Percentiles rank a stretch among this genome's conserved stretches.
These are phyloP conservation scores for Amphibolis antarctica DNA, from an alignment of 106 monocot species.

Conservation along the genomic window DNA sequence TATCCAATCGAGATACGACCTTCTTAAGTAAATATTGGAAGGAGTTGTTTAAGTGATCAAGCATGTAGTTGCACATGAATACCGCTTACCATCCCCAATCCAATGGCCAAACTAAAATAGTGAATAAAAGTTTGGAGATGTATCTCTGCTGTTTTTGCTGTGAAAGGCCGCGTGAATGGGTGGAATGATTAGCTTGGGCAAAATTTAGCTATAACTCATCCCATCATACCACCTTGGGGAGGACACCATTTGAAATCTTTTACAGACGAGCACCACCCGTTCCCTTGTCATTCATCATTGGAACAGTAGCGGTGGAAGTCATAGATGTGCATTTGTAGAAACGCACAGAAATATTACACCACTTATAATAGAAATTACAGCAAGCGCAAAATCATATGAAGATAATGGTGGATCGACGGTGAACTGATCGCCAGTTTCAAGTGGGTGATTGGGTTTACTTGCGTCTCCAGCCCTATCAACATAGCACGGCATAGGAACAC, in stretches of 20 bases:
- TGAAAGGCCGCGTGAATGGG: not conserved
- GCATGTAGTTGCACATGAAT: not conserved
- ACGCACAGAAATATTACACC: too few species aligned
- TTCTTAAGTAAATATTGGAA: too few species aligned
- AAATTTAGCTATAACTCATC: not conserved
- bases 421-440: too few species aligned
- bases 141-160: not conserved
- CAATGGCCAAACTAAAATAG: not conserved
- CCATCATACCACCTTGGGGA: not conserved
- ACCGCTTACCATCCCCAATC: not conserved
- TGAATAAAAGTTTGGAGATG: not conserved
- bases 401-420: too few species aligned
- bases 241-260: not conserved
- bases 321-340: too few species aligned
- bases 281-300: not conserved
- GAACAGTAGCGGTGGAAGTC: not conserved
- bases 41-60: not conserved
- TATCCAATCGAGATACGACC: too few species aligned
- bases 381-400: too few species aligned
- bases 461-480: too few species aligned
- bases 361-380: too few species aligned
- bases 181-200: not conserved
- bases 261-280: not conserved
- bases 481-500: too few species aligned
- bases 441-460: too few species aligned